A percentile compares a stretch with the other conserved stretches of the same genome.
These are phyloP conservation scores for Xylariaceae sp. DNA, from an alignment of 2,329 filamentous ascomycete species.

Conservation along the genomic window DNA sequence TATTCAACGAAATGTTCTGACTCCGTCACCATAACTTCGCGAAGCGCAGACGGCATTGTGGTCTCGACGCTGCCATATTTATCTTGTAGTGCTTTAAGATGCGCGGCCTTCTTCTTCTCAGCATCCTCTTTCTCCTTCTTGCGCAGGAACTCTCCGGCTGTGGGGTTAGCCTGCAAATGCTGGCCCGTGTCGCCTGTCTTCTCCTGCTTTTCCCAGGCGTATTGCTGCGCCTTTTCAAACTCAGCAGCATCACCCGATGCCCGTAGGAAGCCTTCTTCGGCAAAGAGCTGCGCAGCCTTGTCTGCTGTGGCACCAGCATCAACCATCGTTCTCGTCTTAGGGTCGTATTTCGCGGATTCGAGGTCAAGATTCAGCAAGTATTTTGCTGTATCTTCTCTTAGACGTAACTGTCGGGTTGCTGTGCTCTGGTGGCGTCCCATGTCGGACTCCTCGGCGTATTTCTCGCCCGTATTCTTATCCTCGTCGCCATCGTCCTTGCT, in stretches of 20 bases:
- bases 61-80: slow-evolving; percentile 73
- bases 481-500: slow-evolving; percentile 44
- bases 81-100: slow-evolving; percentile 65
- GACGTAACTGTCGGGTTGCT: slow-evolving; percentile 80
- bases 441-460: slow-evolving; percentile 91
- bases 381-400: slow-evolving; percentile 95
- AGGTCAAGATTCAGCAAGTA: slow-evolving; percentile 92
- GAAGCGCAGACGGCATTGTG: slow-evolving; percentile 54
- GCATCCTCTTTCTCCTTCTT: slow-evolving; percentile 74
- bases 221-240: slow-evolving; percentile 81
- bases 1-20: slow-evolving; percentile 91
- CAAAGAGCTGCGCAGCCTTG: slow-evolving; percentile 74
- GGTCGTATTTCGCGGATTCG: slow-evolving; percentile 96
- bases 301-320: slow-evolving; percentile 77
- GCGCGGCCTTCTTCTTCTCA: slow-evolving; percentile 61
- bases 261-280: slow-evolving; percentile 87
- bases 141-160: slow-evolving; percentile 77
- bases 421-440: slow-evolving; percentile 94
- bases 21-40: slow-evolving; percentile 65
- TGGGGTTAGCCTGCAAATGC: slow-evolving; percentile 94
- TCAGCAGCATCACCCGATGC: slow-evolving; percentile 87
- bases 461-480: slow-evolving; percentile 56
- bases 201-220: slow-evolving; percentile 95
- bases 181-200: slow-evolving; percentile 69
- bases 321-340: slow-evolving; percentile 88